phyloP scores from a whole-genome alignment of 768 basidiomycete genomes.

The Russula olivacea region DNA sequence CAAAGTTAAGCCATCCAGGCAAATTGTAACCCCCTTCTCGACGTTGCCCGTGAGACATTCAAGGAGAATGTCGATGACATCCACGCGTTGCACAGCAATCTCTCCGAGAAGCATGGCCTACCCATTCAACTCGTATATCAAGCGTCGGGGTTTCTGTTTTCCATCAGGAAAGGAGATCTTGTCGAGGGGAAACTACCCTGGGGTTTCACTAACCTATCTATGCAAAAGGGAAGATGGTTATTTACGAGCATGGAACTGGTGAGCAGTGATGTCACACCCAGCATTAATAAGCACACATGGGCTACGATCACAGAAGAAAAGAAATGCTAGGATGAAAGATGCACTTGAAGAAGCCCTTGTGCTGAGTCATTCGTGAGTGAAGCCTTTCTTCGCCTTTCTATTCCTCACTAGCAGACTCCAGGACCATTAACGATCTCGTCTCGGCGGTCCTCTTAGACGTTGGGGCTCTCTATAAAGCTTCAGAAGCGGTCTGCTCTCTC shows the following conservation, averaged over 20 bases:
- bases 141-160: slow-evolving; percentile 67
- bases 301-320: slow-evolving; percentile 56
- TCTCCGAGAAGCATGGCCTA: slow-evolving; percentile 58
- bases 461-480: slow-evolving; percentile 81
- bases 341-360: slow-evolving; percentile 85
- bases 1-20: slow-evolving; percentile 39
- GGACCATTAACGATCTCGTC: slow-evolving; percentile 76
- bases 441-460: slow-evolving; percentile 62
- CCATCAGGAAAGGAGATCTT: slow-evolving; percentile 61
- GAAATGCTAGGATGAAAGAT: slow-evolving; percentile 86
- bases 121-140: slow-evolving; percentile 66
- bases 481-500: slow-evolving; percentile 65
- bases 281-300: neutral
- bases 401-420: slow-evolving; percentile 29
- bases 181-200: slow-evolving; percentile 56
- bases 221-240: slow-evolving; percentile 63
- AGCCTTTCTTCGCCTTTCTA: neutral
- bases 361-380: slow-evolving; percentile 67
- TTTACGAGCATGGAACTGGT: slow-evolving; percentile 84
- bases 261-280: slow-evolving; percentile 25
- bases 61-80: slow-evolving; percentile 92
- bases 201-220: slow-evolving; percentile 62
- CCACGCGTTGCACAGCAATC: slow-evolving; percentile 52
- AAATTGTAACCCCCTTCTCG: slow-evolving; percentile 75
- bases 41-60: slow-evolving; percentile 92